Evolutionary conservation across 345 rosid species (phyloP), one percentile per base, ranked within the genome.

Genomic region (Brassica carinata): DNA sequence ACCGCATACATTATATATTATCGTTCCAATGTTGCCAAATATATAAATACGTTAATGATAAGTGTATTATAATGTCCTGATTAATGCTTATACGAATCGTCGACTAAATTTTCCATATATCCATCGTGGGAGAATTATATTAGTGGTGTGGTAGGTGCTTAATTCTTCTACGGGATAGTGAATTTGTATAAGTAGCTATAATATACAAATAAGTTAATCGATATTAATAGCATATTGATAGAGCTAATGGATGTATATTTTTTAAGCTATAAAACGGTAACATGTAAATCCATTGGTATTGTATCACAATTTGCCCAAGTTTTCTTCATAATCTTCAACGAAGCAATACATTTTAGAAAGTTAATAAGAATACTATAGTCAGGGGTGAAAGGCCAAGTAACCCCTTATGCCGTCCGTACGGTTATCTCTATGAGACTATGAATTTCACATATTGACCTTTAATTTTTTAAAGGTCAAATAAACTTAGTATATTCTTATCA

Each of bases 351-450:
- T 61, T 3, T 23, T 61, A 61, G 64, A 23, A 61, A 61, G 64
- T 61, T 61, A 23, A 61, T 61, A 61, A 61, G 31, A 61, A 61
- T 23, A 23, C 7, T 61, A 2, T 23, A 26, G 33, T 11, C 30
- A n/a, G 65, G 14, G 31, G 13, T 8, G 6, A 11, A 61, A 26
- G 17, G 69, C 8, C 67, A 62, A 62, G n/a, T 40, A 23, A 38
- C 40, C 69, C 68, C 27, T 73, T 9, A 4, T 36, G 61, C 69
- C 62, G 69, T 43, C 69, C 61, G 77, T 63, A 63, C 69, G 43
- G 43, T 63, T 43, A 9, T 19, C 64, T 59, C 30, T 59, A 19
- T 23, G 61, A 55, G 9, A 17, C 61, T 53, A 57, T 19, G 30
- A 59, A 19, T 59, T 59, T 59, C 29, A 59, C 29, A 59, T 19